Percentiles rank a stretch among this genome's conserved stretches.
phyloP scores from a whole-genome alignment of 1,139 yeast genomes.

The Taphrina communis region DNA sequence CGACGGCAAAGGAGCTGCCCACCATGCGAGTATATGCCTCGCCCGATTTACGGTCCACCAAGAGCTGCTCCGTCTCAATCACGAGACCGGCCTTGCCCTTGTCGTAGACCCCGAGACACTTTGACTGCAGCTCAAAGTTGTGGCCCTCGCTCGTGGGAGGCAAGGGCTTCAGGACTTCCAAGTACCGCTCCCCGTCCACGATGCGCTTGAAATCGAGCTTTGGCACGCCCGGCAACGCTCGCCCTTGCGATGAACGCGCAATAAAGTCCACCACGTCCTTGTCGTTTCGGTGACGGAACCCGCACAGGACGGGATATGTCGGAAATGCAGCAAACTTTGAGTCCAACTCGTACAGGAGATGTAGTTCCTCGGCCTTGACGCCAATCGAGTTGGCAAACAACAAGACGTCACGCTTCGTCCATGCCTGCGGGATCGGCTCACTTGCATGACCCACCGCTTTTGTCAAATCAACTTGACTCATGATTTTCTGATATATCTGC shows the following conservation, averaged over 20 bases:
- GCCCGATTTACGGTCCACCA: slow-evolving; percentile 38
- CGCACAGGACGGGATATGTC: slow-evolving; percentile 36
- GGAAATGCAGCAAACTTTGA: slow-evolving; percentile 37
- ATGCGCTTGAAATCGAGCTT: slow-evolving; percentile 35
- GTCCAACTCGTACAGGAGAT: slow-evolving; percentile 35
- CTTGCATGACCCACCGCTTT: slow-evolving; percentile 35
- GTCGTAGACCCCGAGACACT: slow-evolving; percentile 34
- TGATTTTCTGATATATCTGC: background rate
- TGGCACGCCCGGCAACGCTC: slow-evolving; percentile 35
- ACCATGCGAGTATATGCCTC: slow-evolving; percentile 34
- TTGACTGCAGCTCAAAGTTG: slow-evolving; percentile 30
- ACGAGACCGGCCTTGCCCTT: slow-evolving; percentile 41
- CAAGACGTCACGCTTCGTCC: slow-evolving; percentile 39
- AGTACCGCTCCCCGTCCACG: slow-evolving; percentile 39
- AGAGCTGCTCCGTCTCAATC: slow-evolving; percentile 28
- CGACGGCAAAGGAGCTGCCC: slow-evolving; percentile 33
- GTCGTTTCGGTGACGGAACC: slow-evolving; percentile 34
- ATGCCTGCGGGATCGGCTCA: slow-evolving; percentile 34
- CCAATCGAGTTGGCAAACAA: slow-evolving; percentile 39
- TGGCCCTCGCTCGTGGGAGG: slow-evolving; percentile 32
- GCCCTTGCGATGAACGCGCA: slow-evolving; percentile 27
- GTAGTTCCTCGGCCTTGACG: slow-evolving; percentile 33
- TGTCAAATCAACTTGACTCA: slow-evolving; percentile 34
- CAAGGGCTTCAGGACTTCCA: slow-evolving; percentile 32
- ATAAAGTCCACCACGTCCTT: slow-evolving; percentile 36